Evolutionary conservation across 2,329 filamentous ascomycete genomes (phyloP), one percentile per base, ranked within the genome.

Genomic region (Nakataea oryzae): DNA sequence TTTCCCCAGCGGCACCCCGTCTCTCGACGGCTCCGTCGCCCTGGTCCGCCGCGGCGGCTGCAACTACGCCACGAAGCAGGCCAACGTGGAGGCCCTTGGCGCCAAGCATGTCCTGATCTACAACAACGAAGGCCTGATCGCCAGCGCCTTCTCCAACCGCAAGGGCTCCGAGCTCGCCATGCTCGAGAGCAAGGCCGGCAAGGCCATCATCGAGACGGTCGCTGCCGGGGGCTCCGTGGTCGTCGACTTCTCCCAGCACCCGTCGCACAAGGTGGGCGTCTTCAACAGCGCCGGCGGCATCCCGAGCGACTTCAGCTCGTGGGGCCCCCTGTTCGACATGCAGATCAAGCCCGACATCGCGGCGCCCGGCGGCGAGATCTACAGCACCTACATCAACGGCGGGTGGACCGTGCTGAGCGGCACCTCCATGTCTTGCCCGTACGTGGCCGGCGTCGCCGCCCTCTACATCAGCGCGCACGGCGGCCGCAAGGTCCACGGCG

Each of bases 391-490:
- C 62, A 75, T 75, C 28, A 59, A 62, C 13, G 67, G 74, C 32
- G 68, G 66, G 0, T 70, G 69, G 58, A 72, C 72, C 14, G 72
- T 80, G 2, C 70, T 78, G 29, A 76, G 73, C 58, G 79, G 79
- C 34, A 81, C 79, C 1, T 78, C 75, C 2, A 81, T 81, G 79
- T 75, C 78, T 3, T 74, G 72, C 24, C 78, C 78, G 2, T 77
- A 77, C 62, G 70, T 78, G 14, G 77, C 77, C n/a, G 78, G 76
- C 24, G 70, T 75, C 26, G 72, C 73, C 7, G 73, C 73, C 55
- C 70, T 75, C 11, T 75, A 74, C 58, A 68, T 74, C 54, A 66
- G 70, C 4, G 68, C 68, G 26, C 64, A 68, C 57, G 73, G 73
- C 14, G 72, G 73, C 12, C 70, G 71, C 21, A 64, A 63, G 9